Evolutionary conservation across 2,329 filamentous ascomycete genomes (phyloP).

Genomic region (Xylogone sp.): DNA sequence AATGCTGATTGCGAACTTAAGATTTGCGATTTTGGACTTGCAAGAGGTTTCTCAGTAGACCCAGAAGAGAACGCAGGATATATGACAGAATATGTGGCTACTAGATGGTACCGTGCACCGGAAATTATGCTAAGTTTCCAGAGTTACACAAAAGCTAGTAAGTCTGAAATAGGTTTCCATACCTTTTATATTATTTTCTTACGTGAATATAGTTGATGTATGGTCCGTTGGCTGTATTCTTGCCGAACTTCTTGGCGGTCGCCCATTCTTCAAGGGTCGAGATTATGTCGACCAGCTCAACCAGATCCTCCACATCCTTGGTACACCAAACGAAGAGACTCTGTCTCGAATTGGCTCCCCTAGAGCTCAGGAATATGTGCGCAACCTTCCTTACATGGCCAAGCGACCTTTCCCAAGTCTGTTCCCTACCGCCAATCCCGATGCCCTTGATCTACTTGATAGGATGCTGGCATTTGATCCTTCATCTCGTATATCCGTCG

Average conservation of each 20-base stretch:
- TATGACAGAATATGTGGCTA: conserved; percentile 99
- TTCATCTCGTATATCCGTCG: conserved; percentile 86
- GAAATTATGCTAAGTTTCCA: conserved; percentile 99
- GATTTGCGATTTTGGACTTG: conserved; percentile 97
- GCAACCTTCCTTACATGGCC: conserved; percentile 91
- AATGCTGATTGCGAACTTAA: conserved; percentile 99
- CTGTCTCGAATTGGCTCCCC: conserved; percentile 90
- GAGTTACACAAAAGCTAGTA: conserved; percentile 99
- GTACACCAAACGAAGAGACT: conserved; percentile 94
- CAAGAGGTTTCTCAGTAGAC: conserved; percentile 93
- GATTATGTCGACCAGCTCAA: conserved; percentile 99
- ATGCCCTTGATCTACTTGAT: conserved; percentile 91
- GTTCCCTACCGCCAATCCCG: conserved; percentile 92
- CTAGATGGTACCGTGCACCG: conserved; percentile 95
- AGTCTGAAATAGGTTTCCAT: conserved; percentile 42
- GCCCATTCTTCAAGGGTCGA: conserved; percentile 98
- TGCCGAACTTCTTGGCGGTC: conserved; percentile 89
- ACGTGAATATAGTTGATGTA: conserved; percentile 77
- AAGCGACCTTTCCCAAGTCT: conserved; percentile 86
- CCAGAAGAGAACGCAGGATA: conserved; percentile 98
- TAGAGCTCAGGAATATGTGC: conserved; percentile 95
- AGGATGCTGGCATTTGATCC: conserved; percentile 98
- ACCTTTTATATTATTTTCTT: conserved; percentile 7
- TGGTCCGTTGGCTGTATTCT: conserved; percentile 99
- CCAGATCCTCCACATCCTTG: conserved; percentile 97